Evolutionary conservation across 2,329 filamentous ascomycete species (phyloP), one percentile per base, ranked within the genome.

Genomic region (Pyrenophora teres): DNA sequence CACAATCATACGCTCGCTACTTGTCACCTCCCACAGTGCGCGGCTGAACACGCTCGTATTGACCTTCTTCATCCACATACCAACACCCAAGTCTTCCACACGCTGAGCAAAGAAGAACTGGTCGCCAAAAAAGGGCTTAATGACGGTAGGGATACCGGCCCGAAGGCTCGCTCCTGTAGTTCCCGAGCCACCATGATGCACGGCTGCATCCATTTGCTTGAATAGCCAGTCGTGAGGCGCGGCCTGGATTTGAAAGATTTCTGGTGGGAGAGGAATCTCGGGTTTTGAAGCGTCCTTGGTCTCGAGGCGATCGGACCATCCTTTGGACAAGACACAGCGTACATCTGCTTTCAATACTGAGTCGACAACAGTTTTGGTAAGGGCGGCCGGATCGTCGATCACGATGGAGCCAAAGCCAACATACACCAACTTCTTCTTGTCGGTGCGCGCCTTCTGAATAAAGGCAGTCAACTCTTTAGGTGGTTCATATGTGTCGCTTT

Each of bases 141-240:
- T 89, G 58, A 99, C 92, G 0, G 94, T 97, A 0, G 94, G 94
- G 4, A 96, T 85, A 2, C 94, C 94, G 0, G 92, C 92, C 45
- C 94, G 83, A 41, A 99, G 79, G 72, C 91, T 96, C 0, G 94
- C 94, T 2, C 94, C 94, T 0, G 94, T 99, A 0, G 94, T 99
- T 2, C 94, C 94, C 4, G 92, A 90, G 4, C 94, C 94, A 40
- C 94, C 94, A 68, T 99, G 94, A 70, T 99, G 94, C 6, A 90
- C 91, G 3, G 90, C 93, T 4, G 93, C 94, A 68, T 99, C 94
- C 50, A 99, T 90, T 69, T 96, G 92, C 33, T 80, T 81, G 75
- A 99, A 99, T 1, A 99, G 80, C 94, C 94, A 99, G 76, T 97
- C 94, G 67, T 99, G 94, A 0, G 94, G 94, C 2, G 90, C 92